Percentiles rank a stretch among this genome's conserved stretches.
Conservation (phyloP, 768 basidiomycete species). For the Gymnopilus junonius region DNA sequence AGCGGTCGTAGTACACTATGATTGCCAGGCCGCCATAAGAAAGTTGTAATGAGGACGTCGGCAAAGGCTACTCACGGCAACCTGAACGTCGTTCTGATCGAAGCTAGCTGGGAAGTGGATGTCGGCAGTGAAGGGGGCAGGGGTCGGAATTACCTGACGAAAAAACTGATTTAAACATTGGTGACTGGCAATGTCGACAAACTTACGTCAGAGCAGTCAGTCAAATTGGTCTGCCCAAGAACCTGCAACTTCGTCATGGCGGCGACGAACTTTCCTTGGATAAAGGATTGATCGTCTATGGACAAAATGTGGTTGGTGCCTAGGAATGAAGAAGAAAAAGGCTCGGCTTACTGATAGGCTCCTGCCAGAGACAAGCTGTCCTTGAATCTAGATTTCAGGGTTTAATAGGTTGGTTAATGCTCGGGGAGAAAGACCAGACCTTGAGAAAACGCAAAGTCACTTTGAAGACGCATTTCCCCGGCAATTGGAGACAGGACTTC, state of each 20-base stretch:
- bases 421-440: background rate
- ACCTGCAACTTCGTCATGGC: background rate
- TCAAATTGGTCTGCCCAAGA: background rate
- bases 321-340: background rate
- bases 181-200: background rate
- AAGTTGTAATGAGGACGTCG: too few species aligned
- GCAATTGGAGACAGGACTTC: constrained; percentile 3
- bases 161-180: background rate
- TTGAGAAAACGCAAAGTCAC: constrained; percentile 4
- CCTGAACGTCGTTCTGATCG: background rate
- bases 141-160: background rate
- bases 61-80: background rate
- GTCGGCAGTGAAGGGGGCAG: background rate
- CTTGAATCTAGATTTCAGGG: background rate
- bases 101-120: background rate
- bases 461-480: constrained; percentile 6
- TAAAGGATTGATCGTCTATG: background rate
- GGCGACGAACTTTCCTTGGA: background rate
- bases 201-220: background rate
- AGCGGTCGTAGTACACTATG: background rate
- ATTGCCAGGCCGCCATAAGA: too few species aligned
- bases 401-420: too few species aligned
- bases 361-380: background rate
- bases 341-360: background rate
- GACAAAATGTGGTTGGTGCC: background rate